Conservation (phyloP, 305 asterid species). For the Fraxinus nigra region DNA sequence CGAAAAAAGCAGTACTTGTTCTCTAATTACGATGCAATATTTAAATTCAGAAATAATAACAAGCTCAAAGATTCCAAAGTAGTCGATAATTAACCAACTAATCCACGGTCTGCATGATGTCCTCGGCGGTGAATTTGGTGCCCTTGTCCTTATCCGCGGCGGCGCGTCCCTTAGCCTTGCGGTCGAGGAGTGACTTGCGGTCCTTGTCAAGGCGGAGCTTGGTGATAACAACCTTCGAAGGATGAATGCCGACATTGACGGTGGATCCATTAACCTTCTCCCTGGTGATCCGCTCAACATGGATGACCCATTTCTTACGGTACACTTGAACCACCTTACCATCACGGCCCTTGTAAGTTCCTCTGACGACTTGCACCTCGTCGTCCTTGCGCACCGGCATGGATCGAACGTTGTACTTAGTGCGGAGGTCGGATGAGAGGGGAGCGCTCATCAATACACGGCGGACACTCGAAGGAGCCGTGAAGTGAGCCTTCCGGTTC, state of each 20-base stretch:
- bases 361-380: constrained; percentile 59
- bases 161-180: constrained; percentile 64
- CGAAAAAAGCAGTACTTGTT: background rate
- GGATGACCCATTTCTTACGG: constrained; percentile 68
- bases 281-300: constrained; percentile 55
- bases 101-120: constrained; percentile 60
- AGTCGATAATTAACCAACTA: constrained; percentile 24
- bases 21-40: background rate
- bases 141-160: constrained; percentile 61
- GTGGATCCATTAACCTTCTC: constrained; percentile 65
- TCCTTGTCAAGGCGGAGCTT: constrained; percentile 64
- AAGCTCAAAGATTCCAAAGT: background rate
- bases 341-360: constrained; percentile 66
- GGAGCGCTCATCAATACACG: constrained; percentile 63
- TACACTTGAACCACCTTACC: constrained; percentile 56
- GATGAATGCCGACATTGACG: constrained; percentile 56
- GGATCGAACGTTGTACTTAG: constrained; percentile 60
- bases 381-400: constrained; percentile 68
- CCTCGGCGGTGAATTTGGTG: constrained; percentile 56
- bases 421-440: constrained; percentile 49
- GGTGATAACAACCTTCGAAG: constrained; percentile 56
- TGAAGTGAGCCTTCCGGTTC: constrained; percentile 62
- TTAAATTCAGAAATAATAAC: background rate
- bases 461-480: constrained; percentile 62
- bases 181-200: constrained; percentile 50